Percentiles rank a stretch among this genome's conserved stretches.
These are phyloP conservation scores for Acrodontium crateriforme DNA, from an alignment of 2,329 filamentous ascomycete genomes.

Conservation along the genomic window DNA sequence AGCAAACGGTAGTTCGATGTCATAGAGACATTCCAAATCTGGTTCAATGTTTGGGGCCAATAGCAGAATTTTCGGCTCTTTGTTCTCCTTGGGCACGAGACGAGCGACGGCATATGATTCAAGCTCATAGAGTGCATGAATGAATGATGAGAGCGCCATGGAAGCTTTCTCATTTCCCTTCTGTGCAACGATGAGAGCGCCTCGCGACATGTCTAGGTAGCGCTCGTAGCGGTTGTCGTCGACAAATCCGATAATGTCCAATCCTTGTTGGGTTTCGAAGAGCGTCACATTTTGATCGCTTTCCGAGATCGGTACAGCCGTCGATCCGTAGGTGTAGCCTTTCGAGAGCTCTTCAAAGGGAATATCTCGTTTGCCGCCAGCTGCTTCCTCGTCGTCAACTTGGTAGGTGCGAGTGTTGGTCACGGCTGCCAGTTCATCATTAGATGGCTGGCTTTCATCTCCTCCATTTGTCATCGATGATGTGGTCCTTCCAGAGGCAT, in stretches of 20 bases:
- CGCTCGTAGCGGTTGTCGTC: conserved; percentile 53
- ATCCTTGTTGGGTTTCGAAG: conserved; percentile 58
- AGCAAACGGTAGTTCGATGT: conserved; percentile 80
- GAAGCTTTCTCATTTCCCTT: conserved; percentile 69
- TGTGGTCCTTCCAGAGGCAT: conserved; percentile 35
- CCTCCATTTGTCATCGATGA: conserved; percentile 37
- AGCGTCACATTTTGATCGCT: conserved; percentile 82
- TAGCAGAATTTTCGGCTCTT: conserved; percentile 61
- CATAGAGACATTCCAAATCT: conserved; percentile 73
- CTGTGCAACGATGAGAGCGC: conserved; percentile 62
- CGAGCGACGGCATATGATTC: conserved; percentile 78
- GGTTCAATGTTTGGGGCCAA: conserved; percentile 67
- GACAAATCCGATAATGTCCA: conserved; percentile 82
- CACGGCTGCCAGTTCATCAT: conserved; percentile 50
- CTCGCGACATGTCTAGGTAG: conserved; percentile 72
- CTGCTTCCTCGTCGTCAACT: conserved; percentile 58
- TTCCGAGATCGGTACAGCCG: conserved; percentile 76
- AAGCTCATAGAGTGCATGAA: conserved; percentile 73
- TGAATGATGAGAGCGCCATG: conserved; percentile 74
- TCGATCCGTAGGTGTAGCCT: conserved; percentile 86
- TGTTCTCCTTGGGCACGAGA: conserved; percentile 71
- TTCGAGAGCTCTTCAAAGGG: conserved; percentile 75
- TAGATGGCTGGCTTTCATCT: conserved; percentile 16
- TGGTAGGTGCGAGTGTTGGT: conserved; percentile 67
- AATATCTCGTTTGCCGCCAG: conserved; percentile 70